Evolutionary conservation across 2,329 filamentous ascomycete genomes (phyloP).

Genomic region (Stylonectria norvegica): DNA sequence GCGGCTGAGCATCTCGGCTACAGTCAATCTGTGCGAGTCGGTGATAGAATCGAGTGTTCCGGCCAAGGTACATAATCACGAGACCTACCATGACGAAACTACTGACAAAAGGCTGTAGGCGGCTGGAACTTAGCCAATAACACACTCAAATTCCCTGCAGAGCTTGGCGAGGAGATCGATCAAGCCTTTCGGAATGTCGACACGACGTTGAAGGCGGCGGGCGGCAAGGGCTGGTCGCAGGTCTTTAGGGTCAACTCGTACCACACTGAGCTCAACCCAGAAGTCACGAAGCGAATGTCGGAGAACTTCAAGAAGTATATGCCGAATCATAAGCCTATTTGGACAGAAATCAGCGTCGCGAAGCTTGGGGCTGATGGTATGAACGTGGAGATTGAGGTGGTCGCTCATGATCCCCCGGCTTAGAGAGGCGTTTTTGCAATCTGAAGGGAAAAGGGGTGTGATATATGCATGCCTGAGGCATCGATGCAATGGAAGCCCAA

Average conservation of each 20-base stretch:
- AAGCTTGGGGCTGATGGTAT: conserved; percentile 46
- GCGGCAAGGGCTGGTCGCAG: conserved; percentile 52
- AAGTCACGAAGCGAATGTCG: conserved; percentile 37
- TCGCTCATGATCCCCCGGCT: conserved; percentile 35
- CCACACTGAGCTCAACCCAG: conserved; percentile 38
- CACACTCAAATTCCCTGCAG: conserved; percentile 30
- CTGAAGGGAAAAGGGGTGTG: conserved; percentile 6
- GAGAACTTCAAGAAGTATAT: conserved; percentile 46
- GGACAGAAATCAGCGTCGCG: conserved; percentile 49
- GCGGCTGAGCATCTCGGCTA: conserved; percentile 36
- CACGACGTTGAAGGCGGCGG: conserved; percentile 43
- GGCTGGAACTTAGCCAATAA: conserved; percentile 26
- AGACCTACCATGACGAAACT: not conserved
- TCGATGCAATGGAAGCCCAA: too few species aligned
- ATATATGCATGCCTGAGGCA: too few species aligned
- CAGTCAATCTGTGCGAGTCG: conserved; percentile 47
- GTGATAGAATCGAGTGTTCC: conserved; percentile 44
- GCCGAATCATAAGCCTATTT: conserved; percentile 48
- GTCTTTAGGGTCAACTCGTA: conserved; percentile 48
- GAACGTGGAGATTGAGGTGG: conserved; percentile 55
- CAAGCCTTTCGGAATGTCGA: conserved; percentile 55
- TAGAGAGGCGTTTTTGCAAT: too few species aligned
- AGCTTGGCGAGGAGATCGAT: conserved; percentile 42
- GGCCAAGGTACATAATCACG: conserved; percentile 40
- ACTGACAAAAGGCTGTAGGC: conserved; percentile 16